These are phyloP conservation scores for Centrapalus pauciflorus DNA, from an alignment of 129 eudicot species.

Conservation along the genomic window DNA sequence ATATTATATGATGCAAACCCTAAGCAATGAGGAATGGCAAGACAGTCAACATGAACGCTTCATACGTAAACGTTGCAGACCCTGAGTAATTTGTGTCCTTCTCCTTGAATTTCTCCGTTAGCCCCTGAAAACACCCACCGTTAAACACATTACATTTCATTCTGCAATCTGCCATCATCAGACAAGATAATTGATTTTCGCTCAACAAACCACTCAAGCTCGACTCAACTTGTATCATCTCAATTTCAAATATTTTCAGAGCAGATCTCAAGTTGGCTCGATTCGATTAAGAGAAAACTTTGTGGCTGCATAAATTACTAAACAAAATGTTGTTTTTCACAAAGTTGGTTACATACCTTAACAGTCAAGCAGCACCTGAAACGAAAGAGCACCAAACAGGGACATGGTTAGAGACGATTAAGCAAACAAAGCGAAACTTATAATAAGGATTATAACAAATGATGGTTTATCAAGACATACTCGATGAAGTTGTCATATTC, in stretches of 20 bases:
- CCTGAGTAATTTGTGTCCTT: conserved; percentile 64
- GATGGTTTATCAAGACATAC: conserved; percentile 35
- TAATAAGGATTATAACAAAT: neutral
- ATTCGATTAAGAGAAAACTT: too few relatives aligned
- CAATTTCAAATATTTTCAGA: too few relatives aligned
- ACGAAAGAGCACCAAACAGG: conserved; percentile 1
- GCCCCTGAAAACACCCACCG: conserved; percentile 54
- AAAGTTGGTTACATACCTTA: conserved; percentile 46
- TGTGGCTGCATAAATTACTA: neutral
- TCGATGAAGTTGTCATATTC: conserved; percentile 95
- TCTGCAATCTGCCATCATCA: too few relatives aligned
- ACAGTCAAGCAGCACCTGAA: conserved; percentile 94
- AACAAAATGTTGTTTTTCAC: neutral
- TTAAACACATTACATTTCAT: neutral
- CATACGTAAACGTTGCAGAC: conserved; percentile 71
- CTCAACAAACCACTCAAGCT: too few relatives aligned
- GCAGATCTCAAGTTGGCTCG: too few relatives aligned
- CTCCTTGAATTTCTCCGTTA: conserved; percentile 92
- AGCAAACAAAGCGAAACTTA: neutral
- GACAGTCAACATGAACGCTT: conserved; percentile 75
- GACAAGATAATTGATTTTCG: too few relatives aligned
- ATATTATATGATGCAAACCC: conserved; percentile 14
- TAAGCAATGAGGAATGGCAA: conserved; percentile 87
- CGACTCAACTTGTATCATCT: too few relatives aligned
- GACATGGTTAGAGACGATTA: conserved; percentile 10